A percentile compares a stretch with the other conserved stretches of the same genome.
phyloP scores from a whole-genome alignment of 805 yeast genomes.

The Yamadazyma paraphyllophila region DNA sequence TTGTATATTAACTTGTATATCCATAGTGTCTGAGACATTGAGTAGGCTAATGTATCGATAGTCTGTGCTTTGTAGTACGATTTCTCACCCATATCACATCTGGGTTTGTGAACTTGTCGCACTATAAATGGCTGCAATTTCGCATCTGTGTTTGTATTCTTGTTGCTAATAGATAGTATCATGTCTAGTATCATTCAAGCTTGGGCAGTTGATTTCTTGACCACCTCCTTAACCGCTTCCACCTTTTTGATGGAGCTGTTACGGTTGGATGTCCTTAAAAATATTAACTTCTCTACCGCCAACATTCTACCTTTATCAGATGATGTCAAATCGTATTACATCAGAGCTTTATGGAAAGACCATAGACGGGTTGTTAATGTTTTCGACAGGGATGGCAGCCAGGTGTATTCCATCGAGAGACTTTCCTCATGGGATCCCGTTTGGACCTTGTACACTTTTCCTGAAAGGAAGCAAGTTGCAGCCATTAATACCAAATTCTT shows the following conservation, averaged over 20 bases:
- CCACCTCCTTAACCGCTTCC: constrained; percentile 36
- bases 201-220: constrained; percentile 45
- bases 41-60: not conserved
- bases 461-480: constrained; percentile 48
- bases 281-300: constrained; percentile 39
- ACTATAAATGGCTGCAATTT: constrained; percentile 5
- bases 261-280: constrained; percentile 35
- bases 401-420: constrained; percentile 52
- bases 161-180: not conserved
- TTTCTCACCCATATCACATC: too few relatives aligned
- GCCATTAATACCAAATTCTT: constrained; percentile 50
- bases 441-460: constrained; percentile 50
- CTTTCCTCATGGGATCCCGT: constrained; percentile 45
- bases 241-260: constrained; percentile 45
- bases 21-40: constrained; percentile 4
- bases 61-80: too few relatives aligned
- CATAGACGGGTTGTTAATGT: constrained; percentile 48
- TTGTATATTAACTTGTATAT: constrained; percentile 7
- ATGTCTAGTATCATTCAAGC: constrained; percentile 41
- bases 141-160: not conserved
- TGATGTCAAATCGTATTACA: constrained; percentile 41
- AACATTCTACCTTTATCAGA: constrained; percentile 38
- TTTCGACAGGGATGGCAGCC: constrained; percentile 41
- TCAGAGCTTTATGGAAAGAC: constrained; percentile 50
- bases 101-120: not conserved